Conservation (phyloP, 2,329 filamentous ascomycete species). For the Chaetomium sp. region DNA sequence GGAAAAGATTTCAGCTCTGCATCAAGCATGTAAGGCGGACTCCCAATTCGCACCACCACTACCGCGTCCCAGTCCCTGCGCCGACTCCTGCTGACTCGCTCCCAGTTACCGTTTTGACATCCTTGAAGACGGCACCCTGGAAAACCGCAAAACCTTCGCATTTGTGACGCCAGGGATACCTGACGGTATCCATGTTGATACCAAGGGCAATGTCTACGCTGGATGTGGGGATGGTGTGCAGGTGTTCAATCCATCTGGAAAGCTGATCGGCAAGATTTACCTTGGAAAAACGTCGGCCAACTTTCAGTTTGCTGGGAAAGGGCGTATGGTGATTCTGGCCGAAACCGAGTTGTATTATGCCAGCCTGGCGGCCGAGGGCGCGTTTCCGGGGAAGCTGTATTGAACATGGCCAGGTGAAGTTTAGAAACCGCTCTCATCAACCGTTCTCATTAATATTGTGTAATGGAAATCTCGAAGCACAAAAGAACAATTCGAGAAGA, state of each 20-base stretch:
- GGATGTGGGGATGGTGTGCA: constrained; percentile 55
- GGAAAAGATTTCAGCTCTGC: constrained; percentile 47
- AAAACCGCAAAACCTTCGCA: constrained; percentile 58
- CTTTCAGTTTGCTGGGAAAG: constrained; percentile 51
- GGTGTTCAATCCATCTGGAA: constrained; percentile 52
- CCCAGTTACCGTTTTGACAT: constrained; percentile 52
- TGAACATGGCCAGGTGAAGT: background rate
- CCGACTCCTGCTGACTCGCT: background rate
- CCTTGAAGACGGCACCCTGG: constrained; percentile 48
- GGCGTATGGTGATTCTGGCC: constrained; percentile 47
- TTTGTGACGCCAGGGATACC: constrained; percentile 57
- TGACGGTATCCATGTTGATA: constrained; percentile 59
- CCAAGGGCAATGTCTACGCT: constrained; percentile 57
- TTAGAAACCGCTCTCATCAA: background rate
- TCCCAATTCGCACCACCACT: constrained; percentile 36
- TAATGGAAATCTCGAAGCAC: background rate
- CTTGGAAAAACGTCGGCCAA: constrained; percentile 50
- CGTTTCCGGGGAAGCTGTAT: constrained; percentile 29
- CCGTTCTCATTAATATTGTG: background rate
- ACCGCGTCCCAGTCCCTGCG: too few species aligned
- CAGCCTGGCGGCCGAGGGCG: constrained; percentile 38
- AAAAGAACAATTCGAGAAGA: background rate
- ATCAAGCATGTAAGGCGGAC: constrained; percentile 51
- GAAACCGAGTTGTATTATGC: constrained; percentile 47
- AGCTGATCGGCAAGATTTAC: constrained; percentile 59